Evolutionary conservation across 805 yeast genomes (phyloP), one percentile per base, ranked within the genome.

Genomic region (Hanseniaspora jakobsenii): DNA sequence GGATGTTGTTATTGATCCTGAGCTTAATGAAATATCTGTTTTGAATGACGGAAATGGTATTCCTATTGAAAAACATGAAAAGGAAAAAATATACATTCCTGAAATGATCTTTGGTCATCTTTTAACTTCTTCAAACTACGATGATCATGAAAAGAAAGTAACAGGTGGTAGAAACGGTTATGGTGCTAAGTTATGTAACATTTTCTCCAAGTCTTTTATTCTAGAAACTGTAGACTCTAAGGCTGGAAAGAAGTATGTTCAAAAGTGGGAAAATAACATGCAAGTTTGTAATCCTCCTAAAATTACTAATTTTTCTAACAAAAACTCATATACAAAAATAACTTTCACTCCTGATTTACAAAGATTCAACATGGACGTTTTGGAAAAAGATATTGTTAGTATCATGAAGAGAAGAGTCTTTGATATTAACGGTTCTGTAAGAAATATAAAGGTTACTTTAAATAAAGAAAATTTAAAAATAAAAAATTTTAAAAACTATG

Each of bases 161-260:
- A 84, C 94, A 2, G 98, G 98, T 67, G 98, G 98, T 62, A 77
- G 98, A 68, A 91, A 91, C 60, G 98, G 98, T 51, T 91, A 78
- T 59, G 98, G 98, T 63, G 98, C 98, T 38, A 91, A 91, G 60
- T 67, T 91, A 46, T 91, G 98, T 74, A 91, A 91, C 61, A 91
- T 91, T 50, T 91, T 89, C 61, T 85, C 95, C 21, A 81, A 86
- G 3, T 79, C 81, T 55, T 91, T 91, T 58, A 72, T 69, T 12
- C 71, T 91, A 23, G 95, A 86, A 59, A 91, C 98, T 6, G 89
- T 94, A 16, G 95, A 91, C 61, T 71, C 76, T 42, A 63, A 59
- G 36, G 66, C 69, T 9, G 78, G 72, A 43, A 71, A 74, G 55
- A 63, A 72, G 34, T 91, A 91, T 58, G 67, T 69, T 29, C 98